These are phyloP conservation scores for Ceratocystis variospora DNA, from an alignment of 2,329 filamentous ascomycete genomes.

Conservation along the genomic window DNA sequence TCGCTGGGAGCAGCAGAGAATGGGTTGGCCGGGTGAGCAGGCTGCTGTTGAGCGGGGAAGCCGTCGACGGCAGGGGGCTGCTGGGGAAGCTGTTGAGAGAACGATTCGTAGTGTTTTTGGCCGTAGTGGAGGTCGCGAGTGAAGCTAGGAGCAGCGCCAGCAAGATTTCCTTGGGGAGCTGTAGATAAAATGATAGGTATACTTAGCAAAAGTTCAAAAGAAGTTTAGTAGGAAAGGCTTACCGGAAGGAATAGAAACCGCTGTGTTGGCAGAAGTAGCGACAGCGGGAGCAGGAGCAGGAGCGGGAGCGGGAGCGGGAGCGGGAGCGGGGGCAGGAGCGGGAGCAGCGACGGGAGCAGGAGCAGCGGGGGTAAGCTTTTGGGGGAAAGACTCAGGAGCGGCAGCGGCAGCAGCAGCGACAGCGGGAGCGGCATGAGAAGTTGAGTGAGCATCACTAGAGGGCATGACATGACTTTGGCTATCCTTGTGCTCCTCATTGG, in stretches of 20 bases:
- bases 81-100: conserved; percentile 45
- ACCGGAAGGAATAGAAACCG: conserved; percentile 1
- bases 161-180: conserved; percentile 9
- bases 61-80: conserved; percentile 14
- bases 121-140: conserved; percentile 15
- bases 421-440: conserved; percentile 75
- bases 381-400: conserved; percentile 42
- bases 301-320: conserved; percentile 20
- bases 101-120: conserved; percentile 55
- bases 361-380: conserved; percentile 35
- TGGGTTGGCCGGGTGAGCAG: conserved; percentile 46
- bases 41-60: conserved; percentile 37
- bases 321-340: conserved; percentile 19
- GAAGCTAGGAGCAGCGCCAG: conserved; percentile 13
- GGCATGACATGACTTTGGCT: conserved; percentile 88
- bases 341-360: conserved; percentile 21
- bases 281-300: conserved; percentile 24
- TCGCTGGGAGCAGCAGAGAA: conserved; percentile 66
- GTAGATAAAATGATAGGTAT: not conserved
- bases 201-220: not conserved
- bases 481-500: conserved; percentile 89
- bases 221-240: not conserved
- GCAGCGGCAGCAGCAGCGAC: conserved; percentile 36
- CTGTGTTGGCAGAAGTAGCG: conserved; percentile 20
- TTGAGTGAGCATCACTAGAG: conserved; percentile 79